phyloP scores from a whole-genome alignment of 2,329 filamentous ascomycete species.

The Juglanconis oblonga region DNA sequence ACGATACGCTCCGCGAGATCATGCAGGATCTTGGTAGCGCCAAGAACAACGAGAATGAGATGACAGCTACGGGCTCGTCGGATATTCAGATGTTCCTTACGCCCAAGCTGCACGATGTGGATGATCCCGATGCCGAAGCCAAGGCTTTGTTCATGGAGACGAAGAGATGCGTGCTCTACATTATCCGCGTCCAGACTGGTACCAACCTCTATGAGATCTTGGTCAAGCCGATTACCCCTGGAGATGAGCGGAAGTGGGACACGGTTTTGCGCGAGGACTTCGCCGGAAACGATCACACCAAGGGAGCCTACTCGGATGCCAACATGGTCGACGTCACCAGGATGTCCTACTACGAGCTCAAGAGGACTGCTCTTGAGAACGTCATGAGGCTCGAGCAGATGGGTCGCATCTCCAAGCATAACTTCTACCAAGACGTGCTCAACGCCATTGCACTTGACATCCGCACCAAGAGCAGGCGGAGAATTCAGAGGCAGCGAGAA shows the following conservation, averaged over 20 bases:
- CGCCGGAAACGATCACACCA: slow-evolving; percentile 61
- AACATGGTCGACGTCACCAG: slow-evolving; percentile 86
- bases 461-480: slow-evolving; percentile 89
- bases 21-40: slow-evolving; percentile 92
- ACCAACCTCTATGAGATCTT: slow-evolving; percentile 92
- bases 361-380: slow-evolving; percentile 90
- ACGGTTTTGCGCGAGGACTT: slow-evolving; percentile 80
- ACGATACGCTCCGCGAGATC: slow-evolving; percentile 87
- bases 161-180: slow-evolving; percentile 94
- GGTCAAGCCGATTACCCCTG: slow-evolving; percentile 79
- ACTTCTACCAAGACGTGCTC: slow-evolving; percentile 95
- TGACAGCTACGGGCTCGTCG: slow-evolving; percentile 79
- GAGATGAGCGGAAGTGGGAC: slow-evolving; percentile 89
- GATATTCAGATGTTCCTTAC: slow-evolving; percentile 91
- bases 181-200: slow-evolving; percentile 93
- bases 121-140: slow-evolving; percentile 88
- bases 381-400: slow-evolving; percentile 84
- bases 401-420: slow-evolving; percentile 83
- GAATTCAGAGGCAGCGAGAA: slow-evolving; percentile 88
- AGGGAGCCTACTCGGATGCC: slow-evolving; percentile 84
- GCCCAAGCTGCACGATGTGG: slow-evolving; percentile 82
- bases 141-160: slow-evolving; percentile 98
- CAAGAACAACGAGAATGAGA: slow-evolving; percentile 93
- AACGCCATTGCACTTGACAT: slow-evolving; percentile 97
- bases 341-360: slow-evolving; percentile 88